These are phyloP conservation scores for Sphaerulina musiva DNA, from an alignment of 2,329 filamentous ascomycete species.

Conservation along the genomic window DNA sequence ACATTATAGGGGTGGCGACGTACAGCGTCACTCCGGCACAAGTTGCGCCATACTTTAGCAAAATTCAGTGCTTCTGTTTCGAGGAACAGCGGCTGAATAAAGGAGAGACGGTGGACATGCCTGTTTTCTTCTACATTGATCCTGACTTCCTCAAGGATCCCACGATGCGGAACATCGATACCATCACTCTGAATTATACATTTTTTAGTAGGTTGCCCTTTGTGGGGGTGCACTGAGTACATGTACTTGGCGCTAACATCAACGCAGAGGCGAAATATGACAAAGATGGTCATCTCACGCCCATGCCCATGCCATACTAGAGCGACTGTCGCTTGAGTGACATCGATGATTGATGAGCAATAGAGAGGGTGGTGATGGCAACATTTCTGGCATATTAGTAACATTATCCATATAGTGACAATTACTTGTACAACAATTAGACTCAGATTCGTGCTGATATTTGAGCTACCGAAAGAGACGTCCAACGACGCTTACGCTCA, in stretches of 20 bases:
- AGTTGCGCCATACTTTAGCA: conserved; percentile 95
- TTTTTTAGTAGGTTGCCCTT: conserved; percentile 75
- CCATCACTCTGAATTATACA: conserved; percentile 91
- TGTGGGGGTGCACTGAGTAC: background rate
- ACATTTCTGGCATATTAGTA: too few relatives aligned
- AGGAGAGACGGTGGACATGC: conserved; percentile 98
- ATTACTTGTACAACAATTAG: too few relatives aligned
- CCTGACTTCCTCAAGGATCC: conserved; percentile 88
- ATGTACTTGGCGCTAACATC: conserved; percentile 17
- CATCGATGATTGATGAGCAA: too few relatives aligned
- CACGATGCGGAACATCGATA: conserved; percentile 89
- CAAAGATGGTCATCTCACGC: conserved; percentile 64
- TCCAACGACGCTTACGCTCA: too few relatives aligned
- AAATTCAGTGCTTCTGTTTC: conserved; percentile 99
- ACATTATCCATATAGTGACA: too few relatives aligned
- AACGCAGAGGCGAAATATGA: conserved; percentile 72
- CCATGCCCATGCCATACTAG: conserved; percentile 40
- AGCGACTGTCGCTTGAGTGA: background rate
- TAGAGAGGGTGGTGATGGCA: too few relatives aligned
- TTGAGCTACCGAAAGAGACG: too few relatives aligned
- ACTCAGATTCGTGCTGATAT: too few relatives aligned
- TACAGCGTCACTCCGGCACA: conserved; percentile 96
- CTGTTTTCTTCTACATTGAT: conserved; percentile 98
- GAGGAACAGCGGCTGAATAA: conserved; percentile 90
- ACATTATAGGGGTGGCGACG: conserved; percentile 96